Percentiles rank a stretch among this genome's conserved stretches.
Conservation (phyloP, 352 stramenopile species). For the Phytophthora syringae region DNA sequence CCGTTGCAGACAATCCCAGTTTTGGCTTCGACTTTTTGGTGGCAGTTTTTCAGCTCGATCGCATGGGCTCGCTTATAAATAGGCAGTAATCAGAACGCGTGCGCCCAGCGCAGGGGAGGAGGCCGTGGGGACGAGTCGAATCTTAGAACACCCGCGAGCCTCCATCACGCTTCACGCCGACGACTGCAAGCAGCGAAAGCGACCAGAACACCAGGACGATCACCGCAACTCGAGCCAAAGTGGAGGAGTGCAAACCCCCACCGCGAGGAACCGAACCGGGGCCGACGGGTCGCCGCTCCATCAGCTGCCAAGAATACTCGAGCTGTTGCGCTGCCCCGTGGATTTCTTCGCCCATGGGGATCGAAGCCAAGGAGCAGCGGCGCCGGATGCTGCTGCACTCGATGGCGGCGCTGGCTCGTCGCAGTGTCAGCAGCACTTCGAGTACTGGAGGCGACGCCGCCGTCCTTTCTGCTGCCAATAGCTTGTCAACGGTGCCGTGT, state of each 20-base stretch:
- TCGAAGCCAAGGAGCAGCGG: constrained; percentile 44
- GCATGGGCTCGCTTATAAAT: constrained; percentile 37
- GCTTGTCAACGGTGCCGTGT: too few relatives aligned
- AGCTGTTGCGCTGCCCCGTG: background rate
- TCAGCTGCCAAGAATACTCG: constrained; percentile 26
- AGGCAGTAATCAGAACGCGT: constrained; percentile 38
- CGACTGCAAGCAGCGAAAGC: constrained; percentile 7
- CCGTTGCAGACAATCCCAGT: constrained; percentile 1
- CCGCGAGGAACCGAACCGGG: constrained; percentile 32
- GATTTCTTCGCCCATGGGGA: constrained; percentile 37
- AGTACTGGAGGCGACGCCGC: constrained; percentile 15
- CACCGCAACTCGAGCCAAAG: background rate
- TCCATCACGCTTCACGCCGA: constrained; percentile 18
- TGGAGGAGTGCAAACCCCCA: constrained; percentile 15
- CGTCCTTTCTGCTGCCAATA: constrained; percentile 29
- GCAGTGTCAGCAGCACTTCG: constrained; percentile 16
- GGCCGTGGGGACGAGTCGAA: constrained; percentile 31
- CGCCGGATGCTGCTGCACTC: constrained; percentile 42
- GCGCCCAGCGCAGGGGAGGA: constrained; percentile 21
- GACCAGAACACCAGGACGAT: constrained; percentile 6
- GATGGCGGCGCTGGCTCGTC: constrained; percentile 44
- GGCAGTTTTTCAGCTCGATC: constrained; percentile 27
- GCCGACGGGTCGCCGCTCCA: constrained; percentile 29
- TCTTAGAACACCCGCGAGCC: constrained; percentile 21
- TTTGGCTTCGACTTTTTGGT: constrained; percentile 3